Evolutionary conservation across 2,329 filamentous ascomycete species (phyloP).

Genomic region (Periconia digitata): DNA sequence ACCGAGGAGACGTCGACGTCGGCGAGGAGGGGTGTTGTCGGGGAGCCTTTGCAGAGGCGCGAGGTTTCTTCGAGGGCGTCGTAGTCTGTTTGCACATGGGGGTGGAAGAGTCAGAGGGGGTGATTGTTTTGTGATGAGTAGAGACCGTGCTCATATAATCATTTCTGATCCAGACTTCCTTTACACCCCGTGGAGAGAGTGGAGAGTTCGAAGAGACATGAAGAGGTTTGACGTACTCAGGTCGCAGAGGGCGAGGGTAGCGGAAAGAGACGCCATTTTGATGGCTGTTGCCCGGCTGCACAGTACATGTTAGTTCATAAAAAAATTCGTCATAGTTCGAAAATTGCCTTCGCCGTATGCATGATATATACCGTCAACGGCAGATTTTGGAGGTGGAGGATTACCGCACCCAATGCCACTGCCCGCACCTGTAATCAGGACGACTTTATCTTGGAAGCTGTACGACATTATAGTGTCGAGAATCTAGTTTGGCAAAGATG

Average conservation of each 20-base stretch:
- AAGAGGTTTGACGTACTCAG: conserved; percentile 21
- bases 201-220: no score
- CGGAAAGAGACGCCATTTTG: conserved; percentile 51
- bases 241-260: conserved; percentile 36
- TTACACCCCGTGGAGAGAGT: neutral
- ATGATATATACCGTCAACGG: neutral
- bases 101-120: no score
- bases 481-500: no score
- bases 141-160: no score
- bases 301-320: neutral
- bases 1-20: conserved; percentile 52
- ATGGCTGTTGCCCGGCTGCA: conserved; percentile 48
- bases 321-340: neutral
- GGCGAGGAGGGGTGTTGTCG: conserved; percentile 28
- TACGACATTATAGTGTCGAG: conserved; percentile 26
- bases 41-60: conserved; percentile 45
- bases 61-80: conserved; percentile 44
- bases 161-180: no score
- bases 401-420: conserved; percentile 50
- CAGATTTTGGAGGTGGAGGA: neutral
- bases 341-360: neutral
- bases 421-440: conserved; percentile 34
- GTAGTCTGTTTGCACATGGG: conserved; percentile 21
- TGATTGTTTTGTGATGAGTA: no score
- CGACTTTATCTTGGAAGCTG: conserved; percentile 33